Evolutionary conservation across 73 alveolate genomes (phyloP).

Genomic region (Symbiodinium pilosum): DNA sequence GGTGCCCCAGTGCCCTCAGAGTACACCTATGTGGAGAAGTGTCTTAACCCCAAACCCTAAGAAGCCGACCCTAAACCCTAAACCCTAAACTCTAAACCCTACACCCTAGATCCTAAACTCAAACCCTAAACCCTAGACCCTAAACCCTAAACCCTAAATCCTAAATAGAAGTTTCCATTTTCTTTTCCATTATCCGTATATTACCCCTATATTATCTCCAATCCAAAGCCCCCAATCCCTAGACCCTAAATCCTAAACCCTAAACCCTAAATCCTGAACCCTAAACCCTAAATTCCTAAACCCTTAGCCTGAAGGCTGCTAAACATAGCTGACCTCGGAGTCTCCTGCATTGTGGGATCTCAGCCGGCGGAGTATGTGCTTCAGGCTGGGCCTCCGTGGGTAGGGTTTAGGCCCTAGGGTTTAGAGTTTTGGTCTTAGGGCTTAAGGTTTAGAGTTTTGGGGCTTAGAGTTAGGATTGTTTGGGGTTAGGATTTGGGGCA

Average conservation of each 20-base stretch:
- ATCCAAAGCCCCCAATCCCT: not conserved
- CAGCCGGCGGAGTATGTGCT: constrained; percentile 20
- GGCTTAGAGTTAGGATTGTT: not conserved
- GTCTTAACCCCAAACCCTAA: not conserved
- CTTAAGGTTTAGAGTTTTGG: not conserved
- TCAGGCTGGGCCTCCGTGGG: not conserved
- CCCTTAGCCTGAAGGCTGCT: not conserved
- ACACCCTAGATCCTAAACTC: not conserved
- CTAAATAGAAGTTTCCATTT: no score
- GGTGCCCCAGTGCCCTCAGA: no score
- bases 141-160: not conserved
- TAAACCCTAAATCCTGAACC: not conserved
- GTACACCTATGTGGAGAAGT: no score
- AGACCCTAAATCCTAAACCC: not conserved
- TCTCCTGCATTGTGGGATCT: not conserved
- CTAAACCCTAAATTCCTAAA: not conserved
- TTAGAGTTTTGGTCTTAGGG: not conserved
- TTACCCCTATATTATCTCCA: not conserved
- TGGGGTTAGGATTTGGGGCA: not conserved
- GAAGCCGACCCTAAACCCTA: not conserved
- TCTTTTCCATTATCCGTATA: no score
- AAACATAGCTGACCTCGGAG: not conserved
- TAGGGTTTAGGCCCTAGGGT: not conserved
- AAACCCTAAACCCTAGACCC: not conserved
- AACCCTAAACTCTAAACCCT: not conserved